Evolutionary conservation across 2,329 filamentous ascomycete genomes (phyloP).

Genomic region (Diplodia sapinea): DNA sequence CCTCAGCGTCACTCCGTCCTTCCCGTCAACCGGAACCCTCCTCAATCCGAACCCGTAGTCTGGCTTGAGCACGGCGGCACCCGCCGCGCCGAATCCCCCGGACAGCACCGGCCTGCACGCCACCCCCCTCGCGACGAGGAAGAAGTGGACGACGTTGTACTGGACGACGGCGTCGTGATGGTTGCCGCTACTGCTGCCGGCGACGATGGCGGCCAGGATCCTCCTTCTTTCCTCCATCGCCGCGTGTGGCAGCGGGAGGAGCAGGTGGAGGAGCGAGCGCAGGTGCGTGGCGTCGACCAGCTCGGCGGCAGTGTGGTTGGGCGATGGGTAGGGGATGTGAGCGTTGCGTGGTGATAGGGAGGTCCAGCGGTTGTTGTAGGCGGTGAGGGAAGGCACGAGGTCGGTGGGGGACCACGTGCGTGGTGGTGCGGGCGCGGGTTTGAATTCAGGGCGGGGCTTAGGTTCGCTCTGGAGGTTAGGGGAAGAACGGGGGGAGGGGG

Average conservation of each 20-base stretch:
- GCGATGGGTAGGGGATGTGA: conserved; percentile 23
- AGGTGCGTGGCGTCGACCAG: conserved; percentile 5
- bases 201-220: neutral
- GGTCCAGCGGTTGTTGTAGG: conserved; percentile 16
- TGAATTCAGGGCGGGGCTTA: neutral
- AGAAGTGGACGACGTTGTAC: conserved; percentile 26
- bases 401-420: neutral
- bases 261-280: neutral
- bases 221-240: no score
- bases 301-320: neutral
- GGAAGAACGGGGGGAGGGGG: neutral
- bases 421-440: neutral
- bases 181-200: neutral
- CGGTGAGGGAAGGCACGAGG: neutral
- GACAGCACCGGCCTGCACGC: neutral
- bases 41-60: conserved; percentile 1
- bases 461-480: neutral
- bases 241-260: no score
- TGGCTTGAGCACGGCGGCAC: neutral
- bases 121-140: conserved; percentile 33
- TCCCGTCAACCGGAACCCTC: neutral
- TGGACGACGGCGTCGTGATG: conserved; percentile 24
- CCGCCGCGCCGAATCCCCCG: neutral
- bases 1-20: neutral
- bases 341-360: neutral